Percentiles rank a stretch among this genome's conserved stretches.
phyloP scores from a whole-genome alignment of 208 protist species.

The Tritrichomonas foetus region DNA sequence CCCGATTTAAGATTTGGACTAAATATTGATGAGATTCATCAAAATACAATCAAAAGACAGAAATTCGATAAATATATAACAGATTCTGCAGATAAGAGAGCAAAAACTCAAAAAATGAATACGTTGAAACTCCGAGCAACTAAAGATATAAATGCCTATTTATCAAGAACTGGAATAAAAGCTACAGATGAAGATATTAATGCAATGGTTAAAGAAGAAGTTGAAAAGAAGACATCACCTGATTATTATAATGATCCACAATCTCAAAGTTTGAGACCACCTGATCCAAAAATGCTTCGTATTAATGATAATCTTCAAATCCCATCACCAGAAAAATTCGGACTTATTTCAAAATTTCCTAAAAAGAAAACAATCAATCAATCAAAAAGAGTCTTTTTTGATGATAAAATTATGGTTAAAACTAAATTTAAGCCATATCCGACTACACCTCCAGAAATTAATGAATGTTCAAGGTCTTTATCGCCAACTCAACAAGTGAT shows the following conservation, averaged over 20 bases:
- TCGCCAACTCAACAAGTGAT: background rate
- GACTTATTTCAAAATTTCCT: background rate
- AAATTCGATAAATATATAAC: conserved; percentile 28
- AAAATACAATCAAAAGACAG: background rate
- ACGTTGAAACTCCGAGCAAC: background rate
- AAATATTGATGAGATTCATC: background rate
- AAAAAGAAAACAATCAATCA: background rate
- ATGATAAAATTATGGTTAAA: background rate
- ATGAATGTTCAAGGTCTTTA: background rate
- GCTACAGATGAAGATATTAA: background rate
- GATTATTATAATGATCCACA: background rate
- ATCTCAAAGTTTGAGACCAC: background rate
- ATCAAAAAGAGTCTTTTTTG: background rate
- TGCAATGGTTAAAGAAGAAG: background rate
- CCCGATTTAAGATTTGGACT: background rate
- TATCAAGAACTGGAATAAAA: background rate
- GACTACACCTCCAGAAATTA: conserved; percentile 28
- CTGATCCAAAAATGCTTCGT: background rate
- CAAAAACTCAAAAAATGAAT: background rate
- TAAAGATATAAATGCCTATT: background rate
- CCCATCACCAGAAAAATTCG: background rate
- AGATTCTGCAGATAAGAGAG: background rate
- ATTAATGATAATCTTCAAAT: background rate
- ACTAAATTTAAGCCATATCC: background rate
- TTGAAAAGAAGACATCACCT: background rate